phyloP scores from a whole-genome alignment of 129 eudicot species.

The Artemisia annua region DNA sequence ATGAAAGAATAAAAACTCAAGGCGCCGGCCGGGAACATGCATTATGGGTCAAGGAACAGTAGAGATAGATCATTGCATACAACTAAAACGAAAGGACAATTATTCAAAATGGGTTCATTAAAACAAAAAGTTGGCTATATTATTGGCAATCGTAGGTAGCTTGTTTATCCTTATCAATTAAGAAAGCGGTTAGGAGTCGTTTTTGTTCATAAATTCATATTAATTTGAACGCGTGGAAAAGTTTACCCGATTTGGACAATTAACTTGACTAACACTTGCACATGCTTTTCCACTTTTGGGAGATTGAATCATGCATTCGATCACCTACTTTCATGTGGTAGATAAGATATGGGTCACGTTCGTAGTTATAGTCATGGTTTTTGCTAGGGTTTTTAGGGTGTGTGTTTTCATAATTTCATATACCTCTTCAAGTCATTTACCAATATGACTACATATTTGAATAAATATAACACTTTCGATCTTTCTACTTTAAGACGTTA shows the following conservation, averaged over 20 bases:
- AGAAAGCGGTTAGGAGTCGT: slow-evolving; percentile 3
- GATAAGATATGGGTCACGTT: background rate
- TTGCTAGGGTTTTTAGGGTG: background rate
- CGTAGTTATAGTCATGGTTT: background rate
- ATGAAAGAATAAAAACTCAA: no score
- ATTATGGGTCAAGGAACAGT: no score
- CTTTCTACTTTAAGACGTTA: no score
- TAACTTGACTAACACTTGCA: slow-evolving; percentile 5
- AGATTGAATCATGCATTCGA: slow-evolving; percentile 6
- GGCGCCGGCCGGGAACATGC: no score
- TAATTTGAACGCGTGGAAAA: background rate
- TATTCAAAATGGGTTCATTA: no score
- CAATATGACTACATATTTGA: no score
- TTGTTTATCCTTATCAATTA: background rate
- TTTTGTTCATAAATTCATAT: background rate
- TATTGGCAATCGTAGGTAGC: background rate
- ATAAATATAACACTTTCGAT: no score
- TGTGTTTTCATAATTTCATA: background rate
- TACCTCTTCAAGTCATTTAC: background rate
- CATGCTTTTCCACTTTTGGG: slow-evolving; percentile 4
- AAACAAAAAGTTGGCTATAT: no score
- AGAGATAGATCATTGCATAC: no score
- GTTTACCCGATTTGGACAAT: no score
- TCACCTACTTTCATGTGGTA: slow-evolving; percentile 8
- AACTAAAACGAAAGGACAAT: no score